These are phyloP conservation scores for Trichophyton benhamiae DNA, from an alignment of 2,329 filamentous ascomycete species.

Conservation along the genomic window DNA sequence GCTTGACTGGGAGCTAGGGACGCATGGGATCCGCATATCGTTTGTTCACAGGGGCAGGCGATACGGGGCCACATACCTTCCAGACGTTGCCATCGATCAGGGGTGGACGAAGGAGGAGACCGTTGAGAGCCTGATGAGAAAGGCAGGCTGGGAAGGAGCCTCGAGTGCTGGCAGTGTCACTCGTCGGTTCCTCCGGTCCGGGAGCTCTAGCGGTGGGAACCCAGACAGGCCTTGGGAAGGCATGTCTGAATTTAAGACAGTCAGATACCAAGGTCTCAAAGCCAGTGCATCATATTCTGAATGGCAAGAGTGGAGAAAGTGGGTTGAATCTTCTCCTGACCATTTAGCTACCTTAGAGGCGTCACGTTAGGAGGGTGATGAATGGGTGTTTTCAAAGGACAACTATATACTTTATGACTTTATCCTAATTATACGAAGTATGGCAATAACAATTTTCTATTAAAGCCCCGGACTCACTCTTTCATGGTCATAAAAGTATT, in stretches of 20 bases:
- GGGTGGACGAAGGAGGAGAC: slow-evolving; percentile 93
- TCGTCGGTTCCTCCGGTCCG: slow-evolving; percentile 30
- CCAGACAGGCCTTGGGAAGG: slow-evolving; percentile 52
- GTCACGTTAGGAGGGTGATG: not conserved
- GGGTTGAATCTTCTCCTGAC: slow-evolving; percentile 36
- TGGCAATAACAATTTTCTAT: not conserved
- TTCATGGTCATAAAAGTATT: not conserved
- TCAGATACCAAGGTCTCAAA: slow-evolving; percentile 79
- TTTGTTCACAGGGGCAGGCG: slow-evolving; percentile 63
- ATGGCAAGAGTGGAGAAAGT: slow-evolving; percentile 68
- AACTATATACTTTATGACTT: not conserved
- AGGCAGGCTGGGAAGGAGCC: slow-evolving; percentile 76
- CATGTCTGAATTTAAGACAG: slow-evolving; percentile 59
- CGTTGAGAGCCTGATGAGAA: slow-evolving; percentile 76
- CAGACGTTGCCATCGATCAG: slow-evolving; percentile 82
- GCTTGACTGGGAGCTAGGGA: slow-evolving; percentile 76
- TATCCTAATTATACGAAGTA: not conserved
- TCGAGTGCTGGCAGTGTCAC: slow-evolving; percentile 23
- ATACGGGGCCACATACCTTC: slow-evolving; percentile 80
- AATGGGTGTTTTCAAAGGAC: not conserved
- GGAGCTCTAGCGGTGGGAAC: slow-evolving; percentile 18
- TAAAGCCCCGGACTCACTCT: not conserved
- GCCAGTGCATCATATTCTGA: slow-evolving; percentile 57
- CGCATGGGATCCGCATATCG: slow-evolving; percentile 74
- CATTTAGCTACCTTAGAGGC: slow-evolving; percentile 6